Conservation (phyloP, 1,284 basidiomycete species). For the Cryptococcus neoformans region DNA sequence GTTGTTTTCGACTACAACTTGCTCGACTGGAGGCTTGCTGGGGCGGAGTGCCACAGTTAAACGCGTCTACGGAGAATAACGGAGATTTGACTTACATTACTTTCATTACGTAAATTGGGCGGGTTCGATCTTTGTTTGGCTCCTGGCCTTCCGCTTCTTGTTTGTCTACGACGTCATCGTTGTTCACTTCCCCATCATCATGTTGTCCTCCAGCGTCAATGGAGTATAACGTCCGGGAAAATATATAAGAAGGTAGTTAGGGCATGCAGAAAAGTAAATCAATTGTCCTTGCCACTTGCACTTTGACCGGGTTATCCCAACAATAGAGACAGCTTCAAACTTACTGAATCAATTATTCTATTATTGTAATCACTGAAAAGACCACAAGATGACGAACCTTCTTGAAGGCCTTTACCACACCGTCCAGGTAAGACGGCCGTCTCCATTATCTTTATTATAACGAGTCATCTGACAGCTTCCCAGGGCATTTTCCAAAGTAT, state of each 20-base stretch:
- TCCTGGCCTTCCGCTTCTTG: too few species aligned
- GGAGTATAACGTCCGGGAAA: background rate
- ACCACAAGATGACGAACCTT: slow-evolving; percentile 27
- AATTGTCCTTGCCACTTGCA: too few species aligned
- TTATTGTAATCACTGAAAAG: background rate
- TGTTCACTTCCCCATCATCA: background rate
- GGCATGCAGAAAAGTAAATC: too few species aligned
- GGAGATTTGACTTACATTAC: too few species aligned
- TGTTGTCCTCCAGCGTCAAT: background rate
- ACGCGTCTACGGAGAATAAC: too few species aligned
- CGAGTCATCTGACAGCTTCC: background rate
- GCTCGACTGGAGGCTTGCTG: too few species aligned
- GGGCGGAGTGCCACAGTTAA: too few species aligned
- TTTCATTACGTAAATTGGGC: too few species aligned
- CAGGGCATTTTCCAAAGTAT: slow-evolving; percentile 32
- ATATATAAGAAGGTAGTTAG: background rate
- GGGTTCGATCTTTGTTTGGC: too few species aligned
- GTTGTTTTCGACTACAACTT: too few species aligned
- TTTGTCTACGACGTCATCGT: background rate
- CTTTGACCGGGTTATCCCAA: too few species aligned
- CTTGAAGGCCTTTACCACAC: slow-evolving; percentile 27
- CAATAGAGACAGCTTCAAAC: too few species aligned
- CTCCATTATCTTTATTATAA: background rate
- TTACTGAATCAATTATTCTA: background rate
- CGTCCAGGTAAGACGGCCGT: slow-evolving; percentile 23